phyloP scores from a whole-genome alignment of 2,329 filamentous ascomycete species.

The Scedosporium apiospermum region DNA sequence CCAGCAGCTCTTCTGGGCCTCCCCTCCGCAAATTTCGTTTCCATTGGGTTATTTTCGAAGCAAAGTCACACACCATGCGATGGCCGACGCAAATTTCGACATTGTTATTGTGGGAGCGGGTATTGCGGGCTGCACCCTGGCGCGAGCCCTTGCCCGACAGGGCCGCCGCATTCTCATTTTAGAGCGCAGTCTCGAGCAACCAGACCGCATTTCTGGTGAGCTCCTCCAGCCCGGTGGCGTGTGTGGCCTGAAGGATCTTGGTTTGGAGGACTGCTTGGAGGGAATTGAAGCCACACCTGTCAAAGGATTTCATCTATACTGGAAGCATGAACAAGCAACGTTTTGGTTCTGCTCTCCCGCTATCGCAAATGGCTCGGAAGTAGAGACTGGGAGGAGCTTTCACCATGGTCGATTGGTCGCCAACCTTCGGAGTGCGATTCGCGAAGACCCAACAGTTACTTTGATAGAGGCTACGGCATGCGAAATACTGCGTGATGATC shows the following conservation, averaged over 20 bases:
- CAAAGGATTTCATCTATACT: not conserved
- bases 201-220: not conserved
- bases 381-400: not conserved
- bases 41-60: not conserved
- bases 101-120: conserved; percentile 89
- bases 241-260: not conserved
- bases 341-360: not conserved
- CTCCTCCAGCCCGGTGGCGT: not conserved
- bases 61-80: not conserved
- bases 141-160: conserved; percentile 76
- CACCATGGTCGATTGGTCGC: not conserved
- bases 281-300: not conserved
- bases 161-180: conserved; percentile 75
- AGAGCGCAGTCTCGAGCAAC: not conserved
- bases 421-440: not conserved
- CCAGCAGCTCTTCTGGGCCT: no score
- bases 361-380: not conserved
- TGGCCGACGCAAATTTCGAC: not conserved
- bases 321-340: not conserved
- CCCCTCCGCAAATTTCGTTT: not conserved
- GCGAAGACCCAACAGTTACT: not conserved
- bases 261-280: not conserved
- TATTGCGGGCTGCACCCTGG: conserved; percentile 78
- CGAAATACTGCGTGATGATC: not conserved
- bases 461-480: not conserved